A percentile compares a stretch with the other conserved stretches of the same genome.
Conservation (phyloP, 495 filamentous ascomycete species). For the Penicillium fimorum region DNA sequence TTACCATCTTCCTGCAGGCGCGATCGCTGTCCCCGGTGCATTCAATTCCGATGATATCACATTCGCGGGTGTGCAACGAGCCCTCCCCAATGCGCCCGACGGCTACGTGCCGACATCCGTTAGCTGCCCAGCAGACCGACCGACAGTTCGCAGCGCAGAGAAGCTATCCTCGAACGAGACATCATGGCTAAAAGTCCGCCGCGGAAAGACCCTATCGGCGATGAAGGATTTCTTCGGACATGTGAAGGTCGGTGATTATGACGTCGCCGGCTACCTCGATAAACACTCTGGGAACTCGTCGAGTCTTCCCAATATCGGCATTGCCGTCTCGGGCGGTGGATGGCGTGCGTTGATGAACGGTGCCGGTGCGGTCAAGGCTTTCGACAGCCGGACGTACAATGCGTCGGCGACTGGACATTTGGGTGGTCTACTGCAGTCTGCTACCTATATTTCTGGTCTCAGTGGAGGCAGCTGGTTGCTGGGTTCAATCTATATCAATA, state of each 20-base stretch:
- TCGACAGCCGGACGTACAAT: constrained; percentile 71
- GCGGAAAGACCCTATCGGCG: constrained; percentile 58
- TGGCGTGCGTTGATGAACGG: constrained; percentile 88
- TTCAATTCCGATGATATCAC: constrained; percentile 15
- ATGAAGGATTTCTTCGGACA: constrained; percentile 71
- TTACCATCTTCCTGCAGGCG: constrained; percentile 14
- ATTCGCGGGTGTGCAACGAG: constrained; percentile 23
- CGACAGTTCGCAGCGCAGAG: constrained; percentile 53
- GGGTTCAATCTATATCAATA: constrained; percentile 82
- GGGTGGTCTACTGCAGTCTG: constrained; percentile 79
- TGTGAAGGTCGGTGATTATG: constrained; percentile 72
- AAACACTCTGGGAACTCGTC: constrained; percentile 53
- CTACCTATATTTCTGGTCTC: constrained; percentile 82
- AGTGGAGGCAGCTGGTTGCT: constrained; percentile 89
- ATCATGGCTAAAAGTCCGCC: constrained; percentile 59
- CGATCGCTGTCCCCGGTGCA: constrained; percentile 16
- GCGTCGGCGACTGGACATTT: constrained; percentile 66
- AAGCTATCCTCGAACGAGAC: constrained; percentile 65
- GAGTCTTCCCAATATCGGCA: constrained; percentile 60
- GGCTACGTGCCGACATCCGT: constrained; percentile 44
- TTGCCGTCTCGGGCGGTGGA: constrained; percentile 63
- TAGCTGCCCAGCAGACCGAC: constrained; percentile 44
- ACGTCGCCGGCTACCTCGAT: constrained; percentile 69
- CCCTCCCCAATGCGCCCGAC: constrained; percentile 48
- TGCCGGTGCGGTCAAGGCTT: constrained; percentile 82